Conservation (phyloP, 176 grass and related monocot genomes). For the Tillandsia fasciculata region DNA sequence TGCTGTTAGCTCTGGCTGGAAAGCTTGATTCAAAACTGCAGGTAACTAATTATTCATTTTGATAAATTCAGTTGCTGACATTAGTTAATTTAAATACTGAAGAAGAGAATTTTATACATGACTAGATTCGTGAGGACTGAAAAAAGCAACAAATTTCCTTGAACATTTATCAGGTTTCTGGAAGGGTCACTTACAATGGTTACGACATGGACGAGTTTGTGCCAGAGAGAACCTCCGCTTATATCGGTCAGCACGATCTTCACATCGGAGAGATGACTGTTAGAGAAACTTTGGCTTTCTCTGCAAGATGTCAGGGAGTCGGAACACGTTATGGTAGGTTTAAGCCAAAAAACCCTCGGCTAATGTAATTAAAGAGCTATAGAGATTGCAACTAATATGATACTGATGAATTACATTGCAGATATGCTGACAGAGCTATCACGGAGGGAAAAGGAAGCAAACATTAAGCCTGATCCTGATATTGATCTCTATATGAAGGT, state of each 20-base stretch:
- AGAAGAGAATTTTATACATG: neutral
- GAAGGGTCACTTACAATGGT: constrained; percentile 29
- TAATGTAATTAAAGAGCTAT: neutral
- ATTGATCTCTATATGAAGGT: constrained; percentile 40
- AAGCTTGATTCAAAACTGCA: constrained; percentile 15
- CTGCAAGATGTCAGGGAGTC: constrained; percentile 27
- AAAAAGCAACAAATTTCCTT: neutral
- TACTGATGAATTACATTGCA: constrained; percentile 10
- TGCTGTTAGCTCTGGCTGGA: constrained; percentile 27
- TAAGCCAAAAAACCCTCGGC: neutral
- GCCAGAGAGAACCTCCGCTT: constrained; percentile 16
- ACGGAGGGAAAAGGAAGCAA: constrained; percentile 26
- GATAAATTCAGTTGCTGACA: neutral
- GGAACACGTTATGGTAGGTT: constrained; percentile 16
- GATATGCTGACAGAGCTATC: constrained; percentile 24
- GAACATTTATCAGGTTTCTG: constrained; percentile 15
- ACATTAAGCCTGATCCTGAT: constrained; percentile 29
- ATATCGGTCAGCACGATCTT: constrained; percentile 26
- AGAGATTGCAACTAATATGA: neutral
- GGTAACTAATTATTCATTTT: neutral
- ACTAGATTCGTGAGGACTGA: neutral
- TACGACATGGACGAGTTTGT: constrained; percentile 23
- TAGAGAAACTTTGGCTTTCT: constrained; percentile 26
- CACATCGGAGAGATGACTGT: constrained; percentile 27
- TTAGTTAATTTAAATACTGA: neutral